Percentiles rank a stretch among this genome's conserved stretches.
These are phyloP conservation scores for Suillus cothurnatus DNA, from an alignment of 768 basidiomycete species.

Conservation along the genomic window DNA sequence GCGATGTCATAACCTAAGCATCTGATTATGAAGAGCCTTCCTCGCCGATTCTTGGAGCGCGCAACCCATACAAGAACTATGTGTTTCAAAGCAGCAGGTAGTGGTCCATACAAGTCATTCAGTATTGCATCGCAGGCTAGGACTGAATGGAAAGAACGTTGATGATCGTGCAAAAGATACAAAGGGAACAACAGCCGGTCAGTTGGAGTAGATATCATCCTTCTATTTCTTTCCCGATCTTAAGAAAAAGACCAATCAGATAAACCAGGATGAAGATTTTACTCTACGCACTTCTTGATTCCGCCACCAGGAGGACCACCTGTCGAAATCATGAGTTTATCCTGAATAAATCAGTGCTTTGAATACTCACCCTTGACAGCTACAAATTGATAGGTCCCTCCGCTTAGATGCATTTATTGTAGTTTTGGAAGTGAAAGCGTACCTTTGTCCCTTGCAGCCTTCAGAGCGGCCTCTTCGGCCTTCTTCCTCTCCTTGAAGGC, in stretches of 20 bases:
- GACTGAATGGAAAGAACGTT: neutral
- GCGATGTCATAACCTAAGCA: neutral
- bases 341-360: constrained; percentile 9
- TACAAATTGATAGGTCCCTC: constrained; percentile 16
- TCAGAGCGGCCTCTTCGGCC: constrained; percentile 70
- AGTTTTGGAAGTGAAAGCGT: constrained; percentile 20
- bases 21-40: neutral
- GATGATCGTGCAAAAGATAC: neutral
- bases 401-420: neutral
- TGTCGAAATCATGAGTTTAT: constrained; percentile 27
- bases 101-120: neutral
- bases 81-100: neutral
- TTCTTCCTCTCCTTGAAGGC: constrained; percentile 81
- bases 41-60: neutral
- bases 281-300: constrained; percentile 79
- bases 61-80: neutral
- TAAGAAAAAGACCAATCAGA: constrained; percentile 14
- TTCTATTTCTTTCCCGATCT: constrained; percentile 75
- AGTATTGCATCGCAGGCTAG: no score
- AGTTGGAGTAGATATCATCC: neutral
- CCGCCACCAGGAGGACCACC: constrained; percentile 72
- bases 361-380: constrained; percentile 31
- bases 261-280: constrained; percentile 2
- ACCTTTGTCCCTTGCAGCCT: constrained; percentile 77
- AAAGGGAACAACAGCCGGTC: no score